Evolutionary conservation across 164 flowering plant genomes (phyloP), one percentile per base, ranked within the genome.

Genomic region (Saururus chinensis): DNA sequence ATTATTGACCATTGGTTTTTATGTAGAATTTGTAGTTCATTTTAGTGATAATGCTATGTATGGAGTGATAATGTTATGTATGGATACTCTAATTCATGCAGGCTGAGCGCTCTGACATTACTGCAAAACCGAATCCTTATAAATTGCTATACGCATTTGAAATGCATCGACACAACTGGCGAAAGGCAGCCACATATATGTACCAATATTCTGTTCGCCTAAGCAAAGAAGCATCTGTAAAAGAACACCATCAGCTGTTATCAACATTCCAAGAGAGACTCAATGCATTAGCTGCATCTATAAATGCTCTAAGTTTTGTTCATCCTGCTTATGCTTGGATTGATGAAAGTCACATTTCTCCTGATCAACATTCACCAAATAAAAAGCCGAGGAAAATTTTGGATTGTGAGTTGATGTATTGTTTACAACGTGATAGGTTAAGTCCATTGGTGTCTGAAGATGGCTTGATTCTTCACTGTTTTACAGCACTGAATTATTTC

Each of bases 101-200:
- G 98, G 98, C 96, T 0, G 90, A 78, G 56, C 87, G 92, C 49
- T 85, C 96, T n/a, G 95, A 87, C 75, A 60, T 81, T 66, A 75
- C 77, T 41, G 77, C 73, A 17, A 90, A 74, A 61, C 87, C 92
- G 51, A 90, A 79, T 73, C 79, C 82, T 2, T 90, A 85, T 69
- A 88, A 85, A 64, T 66, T 88, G 68, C 90, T 93, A 20, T 93
- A 93, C 80, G 88, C 96, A 55, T 86, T 85, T 82, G 92, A 86
- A 77, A 84, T 85, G 86, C 79, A 81, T 55, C 82, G 80, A 52
- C 87, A 88, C 64, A 93, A 90, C 72, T 93, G 97, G 97, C 70
- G 92, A 67, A 86, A 59, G 60, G 98, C 99, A 61, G 96, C 99
- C 64, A 70, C 74, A 63, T 81, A 78, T 74, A 88, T 93, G 17